phyloP scores from a whole-genome alignment of 768 basidiomycete genomes.

The Termitomyces sp. region DNA sequence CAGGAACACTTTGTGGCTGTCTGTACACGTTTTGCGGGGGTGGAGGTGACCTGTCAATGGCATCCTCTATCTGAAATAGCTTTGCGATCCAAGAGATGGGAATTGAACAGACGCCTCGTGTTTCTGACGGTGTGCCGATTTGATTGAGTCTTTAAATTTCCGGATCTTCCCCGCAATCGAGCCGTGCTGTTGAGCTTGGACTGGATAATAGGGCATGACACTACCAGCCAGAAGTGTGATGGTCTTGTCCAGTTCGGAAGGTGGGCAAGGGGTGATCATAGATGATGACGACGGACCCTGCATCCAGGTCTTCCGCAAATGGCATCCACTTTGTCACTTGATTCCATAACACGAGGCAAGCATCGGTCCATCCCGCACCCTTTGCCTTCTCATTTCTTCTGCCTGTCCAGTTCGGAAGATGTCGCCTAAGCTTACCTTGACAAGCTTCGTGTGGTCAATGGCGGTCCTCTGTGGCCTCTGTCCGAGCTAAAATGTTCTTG shows the following conservation, averaged over 20 bases:
- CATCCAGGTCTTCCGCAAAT: too few relatives aligned
- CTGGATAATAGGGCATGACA: too few relatives aligned
- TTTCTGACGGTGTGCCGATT: too few relatives aligned
- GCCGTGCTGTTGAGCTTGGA: too few relatives aligned
- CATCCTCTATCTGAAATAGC: conserved; percentile 29
- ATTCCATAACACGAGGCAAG: conserved; percentile 23
- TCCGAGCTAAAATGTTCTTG: not conserved
- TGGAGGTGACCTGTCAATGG: conserved; percentile 24
- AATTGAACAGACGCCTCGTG: conserved; percentile 37
- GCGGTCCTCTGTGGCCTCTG: not conserved
- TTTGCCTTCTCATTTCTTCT: too few relatives aligned
- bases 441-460: not conserved
- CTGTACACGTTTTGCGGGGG: conserved; percentile 9
- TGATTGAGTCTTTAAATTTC: too few relatives aligned
- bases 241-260: too few relatives aligned
- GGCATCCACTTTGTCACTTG: conserved; percentile 17
- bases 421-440: not conserved
- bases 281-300: too few relatives aligned
- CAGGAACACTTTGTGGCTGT: conserved; percentile 13
- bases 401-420: not conserved
- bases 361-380: too few relatives aligned
- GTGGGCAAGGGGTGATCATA: too few relatives aligned
- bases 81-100: conserved; percentile 27
- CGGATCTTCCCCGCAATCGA: too few relatives aligned
- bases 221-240: too few relatives aligned